Evolutionary conservation across 192 early-diverging fungal genomes (phyloP).

Genomic region (Coemansia sp.): DNA sequence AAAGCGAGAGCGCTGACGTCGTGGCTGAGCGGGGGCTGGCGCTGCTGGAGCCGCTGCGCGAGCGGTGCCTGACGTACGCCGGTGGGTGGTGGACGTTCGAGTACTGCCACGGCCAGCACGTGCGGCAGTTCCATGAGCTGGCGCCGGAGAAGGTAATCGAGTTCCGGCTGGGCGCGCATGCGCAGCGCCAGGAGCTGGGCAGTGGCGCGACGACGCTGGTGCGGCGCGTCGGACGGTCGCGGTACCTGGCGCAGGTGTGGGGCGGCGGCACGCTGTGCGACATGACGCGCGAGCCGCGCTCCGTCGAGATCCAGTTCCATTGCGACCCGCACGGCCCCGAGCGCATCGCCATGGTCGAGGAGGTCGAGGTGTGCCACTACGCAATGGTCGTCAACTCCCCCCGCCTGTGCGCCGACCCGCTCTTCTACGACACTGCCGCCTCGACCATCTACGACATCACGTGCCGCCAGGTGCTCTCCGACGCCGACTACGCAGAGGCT

Average conservation of each 20-base stretch:
- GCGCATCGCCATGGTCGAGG: conserved; percentile 66
- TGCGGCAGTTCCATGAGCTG: conserved; percentile 66
- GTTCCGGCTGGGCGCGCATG: conserved; percentile 44
- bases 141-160: conserved; percentile 41
- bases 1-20: background rate
- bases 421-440: conserved; percentile 50
- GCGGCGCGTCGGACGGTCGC: conserved; percentile 49
- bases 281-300: conserved; percentile 67
- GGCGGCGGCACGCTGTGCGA: conserved; percentile 76
- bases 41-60: conserved; percentile 46
- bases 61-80: conserved; percentile 57
- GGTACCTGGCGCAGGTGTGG: conserved; percentile 75
- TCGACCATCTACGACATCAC: conserved; percentile 61
- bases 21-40: conserved; percentile 61
- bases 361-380: conserved; percentile 75
- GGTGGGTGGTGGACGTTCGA: conserved; percentile 81
- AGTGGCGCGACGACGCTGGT: conserved; percentile 37
- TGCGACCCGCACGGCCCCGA: conserved; percentile 66
- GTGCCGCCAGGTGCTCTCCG: conserved; percentile 67
- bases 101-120: conserved; percentile 72
- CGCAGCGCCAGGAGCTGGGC: conserved; percentile 21
- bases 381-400: conserved; percentile 78
- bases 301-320: conserved; percentile 83
- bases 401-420: conserved; percentile 67
- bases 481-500: conserved; percentile 45